Conservation (phyloP, 768 basidiomycete species). For the Pleurotus ostreatus region DNA sequence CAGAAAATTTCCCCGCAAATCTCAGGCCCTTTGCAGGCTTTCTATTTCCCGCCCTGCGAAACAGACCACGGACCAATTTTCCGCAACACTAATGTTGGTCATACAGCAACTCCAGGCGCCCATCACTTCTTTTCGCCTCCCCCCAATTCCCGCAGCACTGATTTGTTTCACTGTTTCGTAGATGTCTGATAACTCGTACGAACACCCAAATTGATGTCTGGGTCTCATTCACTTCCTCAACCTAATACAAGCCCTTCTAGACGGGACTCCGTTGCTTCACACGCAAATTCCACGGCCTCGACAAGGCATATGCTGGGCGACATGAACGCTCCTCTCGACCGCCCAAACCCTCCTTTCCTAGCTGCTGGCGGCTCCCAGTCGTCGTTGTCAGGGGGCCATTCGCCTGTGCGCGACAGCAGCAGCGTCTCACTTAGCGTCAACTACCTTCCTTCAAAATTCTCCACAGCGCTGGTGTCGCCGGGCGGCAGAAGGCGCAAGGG, state of each 20-base stretch:
- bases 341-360: slow-evolving; percentile 30
- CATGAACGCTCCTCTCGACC: slow-evolving; percentile 30
- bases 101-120: neutral
- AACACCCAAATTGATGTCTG: neutral
- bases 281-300: slow-evolving; percentile 38
- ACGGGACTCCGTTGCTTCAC: slow-evolving; percentile 34
- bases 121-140: neutral
- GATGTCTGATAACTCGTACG: slow-evolving; percentile 8
- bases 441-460: slow-evolving; percentile 77
- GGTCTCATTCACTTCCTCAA: neutral
- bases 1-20: neutral
- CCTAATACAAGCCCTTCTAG: slow-evolving; percentile 20
- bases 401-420: slow-evolving; percentile 15
- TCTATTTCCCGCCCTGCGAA: neutral
- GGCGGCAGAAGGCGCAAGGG: slow-evolving; percentile 34
- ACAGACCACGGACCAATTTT: too few relatives aligned
- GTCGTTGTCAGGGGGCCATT: slow-evolving; percentile 17
- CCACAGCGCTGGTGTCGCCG: slow-evolving; percentile 36
- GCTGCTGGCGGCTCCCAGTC: slow-evolving; percentile 15
- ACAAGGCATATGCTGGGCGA: slow-evolving; percentile 44
- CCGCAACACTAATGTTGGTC: too few relatives aligned
- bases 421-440: slow-evolving; percentile 52
- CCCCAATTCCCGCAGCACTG: neutral
- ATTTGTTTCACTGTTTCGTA: neutral
- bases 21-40: neutral